These are phyloP conservation scores for Xylariaceae sp. DNA, from an alignment of 2,329 filamentous ascomycete genomes.

Conservation along the genomic window DNA sequence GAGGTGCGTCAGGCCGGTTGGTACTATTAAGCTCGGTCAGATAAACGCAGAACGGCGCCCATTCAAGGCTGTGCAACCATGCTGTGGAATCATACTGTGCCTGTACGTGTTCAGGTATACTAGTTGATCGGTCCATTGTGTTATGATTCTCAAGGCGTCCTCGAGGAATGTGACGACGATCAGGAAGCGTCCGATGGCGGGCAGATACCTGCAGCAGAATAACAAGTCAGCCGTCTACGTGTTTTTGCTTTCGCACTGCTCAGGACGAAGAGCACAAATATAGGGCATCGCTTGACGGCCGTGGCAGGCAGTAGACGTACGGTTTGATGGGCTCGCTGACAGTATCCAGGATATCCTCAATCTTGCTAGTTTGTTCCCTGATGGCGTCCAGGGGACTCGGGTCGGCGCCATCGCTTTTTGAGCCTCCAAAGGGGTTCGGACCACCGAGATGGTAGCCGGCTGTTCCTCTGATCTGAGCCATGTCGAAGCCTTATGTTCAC, in stretches of 20 bases:
- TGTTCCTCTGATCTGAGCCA: slow-evolving; percentile 61
- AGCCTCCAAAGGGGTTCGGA: slow-evolving; percentile 70
- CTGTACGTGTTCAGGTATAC: slow-evolving; percentile 91
- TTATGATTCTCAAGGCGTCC: slow-evolving; percentile 93
- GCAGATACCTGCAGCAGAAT: slow-evolving; percentile 70
- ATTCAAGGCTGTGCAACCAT: too few relatives aligned
- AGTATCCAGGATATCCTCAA: slow-evolving; percentile 90
- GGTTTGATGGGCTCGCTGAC: slow-evolving; percentile 91
- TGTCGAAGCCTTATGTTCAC: slow-evolving; percentile 24
- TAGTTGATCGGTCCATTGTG: slow-evolving; percentile 96
- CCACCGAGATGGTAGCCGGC: slow-evolving; percentile 83
- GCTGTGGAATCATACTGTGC: slow-evolving; percentile 67
- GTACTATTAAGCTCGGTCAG: slow-evolving; percentile 62
- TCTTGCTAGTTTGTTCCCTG: slow-evolving; percentile 94
- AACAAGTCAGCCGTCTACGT: slow-evolving; percentile 27
- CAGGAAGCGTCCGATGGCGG: slow-evolving; percentile 92
- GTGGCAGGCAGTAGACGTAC: slow-evolving; percentile 57
- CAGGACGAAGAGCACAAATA: background rate
- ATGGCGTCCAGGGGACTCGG: slow-evolving; percentile 84
- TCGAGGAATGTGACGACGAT: slow-evolving; percentile 99
- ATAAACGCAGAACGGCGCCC: background rate
- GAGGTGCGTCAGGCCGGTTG: slow-evolving; percentile 82
- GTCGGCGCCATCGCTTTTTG: slow-evolving; percentile 64
- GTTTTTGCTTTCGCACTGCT: background rate
- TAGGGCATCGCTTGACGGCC: background rate